Percentiles rank a stretch among this genome's conserved stretches.
These are phyloP conservation scores for Gelatoporia subvermispora DNA, from an alignment of 768 basidiomycete species.

Conservation along the genomic window DNA sequence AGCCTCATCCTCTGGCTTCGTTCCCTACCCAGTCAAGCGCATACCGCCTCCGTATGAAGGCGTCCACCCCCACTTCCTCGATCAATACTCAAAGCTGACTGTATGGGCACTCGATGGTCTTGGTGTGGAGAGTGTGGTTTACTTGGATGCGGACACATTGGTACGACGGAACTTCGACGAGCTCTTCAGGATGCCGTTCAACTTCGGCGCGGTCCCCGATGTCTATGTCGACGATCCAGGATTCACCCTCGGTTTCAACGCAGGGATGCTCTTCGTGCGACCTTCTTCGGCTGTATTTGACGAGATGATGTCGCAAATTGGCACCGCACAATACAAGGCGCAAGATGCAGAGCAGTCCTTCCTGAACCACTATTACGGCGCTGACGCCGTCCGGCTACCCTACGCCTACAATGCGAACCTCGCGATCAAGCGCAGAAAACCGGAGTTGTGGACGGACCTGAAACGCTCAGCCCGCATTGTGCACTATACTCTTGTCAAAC, in stretches of 20 bases:
- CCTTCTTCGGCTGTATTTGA: conserved; percentile 24
- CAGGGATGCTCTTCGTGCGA: conserved; percentile 30
- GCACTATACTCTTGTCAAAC: conserved; percentile 29
- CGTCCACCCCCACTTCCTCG: conserved; percentile 29
- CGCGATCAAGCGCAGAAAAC: conserved; percentile 28
- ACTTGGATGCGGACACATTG: conserved; percentile 32
- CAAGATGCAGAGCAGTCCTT: conserved; percentile 41
- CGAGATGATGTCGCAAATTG: conserved; percentile 33
- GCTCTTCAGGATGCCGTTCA: conserved; percentile 29
- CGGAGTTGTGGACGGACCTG: conserved; percentile 26
- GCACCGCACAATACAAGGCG: conserved; percentile 32
- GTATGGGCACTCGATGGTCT: conserved; percentile 34
- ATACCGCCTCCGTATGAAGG: conserved; percentile 36
- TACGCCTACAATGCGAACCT: no score
- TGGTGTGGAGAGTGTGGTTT: conserved; percentile 25
- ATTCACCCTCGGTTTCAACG: conserved; percentile 30
- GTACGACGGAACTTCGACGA: conserved; percentile 30
- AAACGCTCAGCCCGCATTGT: conserved; percentile 26
- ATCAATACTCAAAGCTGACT: conserved; percentile 40
- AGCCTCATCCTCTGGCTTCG: conserved; percentile 34
- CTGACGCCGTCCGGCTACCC: conserved; percentile 28
- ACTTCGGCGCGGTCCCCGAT: conserved; percentile 31
- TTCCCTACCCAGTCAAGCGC: conserved; percentile 27
- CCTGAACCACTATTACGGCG: conserved; percentile 32
- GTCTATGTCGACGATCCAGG: conserved; percentile 21